phyloP scores from a whole-genome alignment of 305 asterid genomes.

The Petunia hybrid region DNA sequence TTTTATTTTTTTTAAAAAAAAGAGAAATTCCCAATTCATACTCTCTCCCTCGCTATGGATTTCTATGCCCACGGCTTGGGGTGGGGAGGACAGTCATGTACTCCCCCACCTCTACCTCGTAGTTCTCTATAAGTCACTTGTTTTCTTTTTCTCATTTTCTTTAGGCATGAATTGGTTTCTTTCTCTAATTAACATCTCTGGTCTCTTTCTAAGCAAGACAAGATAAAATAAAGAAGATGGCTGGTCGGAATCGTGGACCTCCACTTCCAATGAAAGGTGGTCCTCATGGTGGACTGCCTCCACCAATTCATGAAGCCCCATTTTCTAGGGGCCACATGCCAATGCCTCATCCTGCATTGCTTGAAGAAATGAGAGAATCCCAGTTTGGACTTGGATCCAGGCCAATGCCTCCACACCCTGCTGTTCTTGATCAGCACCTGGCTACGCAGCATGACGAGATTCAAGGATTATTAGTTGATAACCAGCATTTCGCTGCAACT shows the following conservation, averaged over 20 bases:
- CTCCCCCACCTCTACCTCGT: neutral
- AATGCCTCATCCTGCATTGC: constrained; percentile 59
- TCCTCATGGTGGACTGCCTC: constrained; percentile 64
- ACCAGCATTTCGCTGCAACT: constrained; percentile 94
- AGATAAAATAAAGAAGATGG: constrained; percentile 48
- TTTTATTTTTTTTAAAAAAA: neutral
- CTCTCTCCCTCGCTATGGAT: neutral
- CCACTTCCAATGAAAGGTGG: constrained; percentile 66
- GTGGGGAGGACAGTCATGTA: neutral
- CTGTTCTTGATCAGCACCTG: constrained; percentile 72
- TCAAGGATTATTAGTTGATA: constrained; percentile 77
- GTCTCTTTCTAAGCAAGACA: neutral
- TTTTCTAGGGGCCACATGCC: constrained; percentile 62
- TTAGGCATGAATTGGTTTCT: neutral
- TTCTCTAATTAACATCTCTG: neutral
- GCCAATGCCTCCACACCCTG: constrained; percentile 77
- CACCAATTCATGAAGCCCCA: constrained; percentile 60
- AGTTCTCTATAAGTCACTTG: neutral
- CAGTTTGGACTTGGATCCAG: constrained; percentile 68
- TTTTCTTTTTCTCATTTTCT: neutral
- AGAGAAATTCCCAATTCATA: neutral
- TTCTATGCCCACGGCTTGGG: neutral
- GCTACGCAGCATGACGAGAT: constrained; percentile 88
- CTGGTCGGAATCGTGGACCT: constrained; percentile 83
- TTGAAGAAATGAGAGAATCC: constrained; percentile 77